Evolutionary conservation across 768 basidiomycete species (phyloP).

Genomic region (Amanita rimosa): DNA sequence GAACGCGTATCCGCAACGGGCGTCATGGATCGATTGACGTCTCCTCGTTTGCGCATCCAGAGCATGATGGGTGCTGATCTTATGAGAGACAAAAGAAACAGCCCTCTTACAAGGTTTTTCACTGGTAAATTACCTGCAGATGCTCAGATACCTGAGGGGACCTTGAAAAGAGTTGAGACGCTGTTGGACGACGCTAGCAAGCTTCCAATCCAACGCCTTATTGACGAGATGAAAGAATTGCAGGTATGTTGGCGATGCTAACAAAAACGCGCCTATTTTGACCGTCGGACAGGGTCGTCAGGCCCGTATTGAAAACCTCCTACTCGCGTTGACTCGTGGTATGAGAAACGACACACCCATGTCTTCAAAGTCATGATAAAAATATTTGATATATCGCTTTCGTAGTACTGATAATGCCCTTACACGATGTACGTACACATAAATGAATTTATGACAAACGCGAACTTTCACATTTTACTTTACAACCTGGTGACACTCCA

Average conservation of each 20-base stretch:
- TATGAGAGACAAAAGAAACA: neutral
- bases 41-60: slow-evolving; percentile 3
- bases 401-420: neutral
- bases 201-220: slow-evolving; percentile 54
- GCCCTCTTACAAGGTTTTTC: slow-evolving; percentile 8
- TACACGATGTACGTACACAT: neutral
- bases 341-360: slow-evolving; percentile 37
- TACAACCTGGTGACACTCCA: slow-evolving; percentile 12
- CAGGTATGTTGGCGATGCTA: slow-evolving; percentile 35
- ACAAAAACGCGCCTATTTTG: neutral
- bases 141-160: slow-evolving; percentile 24
- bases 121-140: slow-evolving; percentile 9
- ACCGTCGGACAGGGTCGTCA: slow-evolving; percentile 45
- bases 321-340: slow-evolving; percentile 57
- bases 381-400: neutral
- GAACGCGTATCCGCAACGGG: neutral
- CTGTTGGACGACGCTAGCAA: slow-evolving; percentile 53
- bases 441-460: neutral
- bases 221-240: slow-evolving; percentile 76
- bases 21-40: neutral
- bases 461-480: neutral
- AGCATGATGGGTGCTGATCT: neutral
- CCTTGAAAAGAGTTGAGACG: slow-evolving; percentile 43
- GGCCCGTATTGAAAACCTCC: slow-evolving; percentile 63
- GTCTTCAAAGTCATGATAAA: neutral